Base-by-base conservation (phyloP, 768 basidiomycete species). In the Galerina sulciceps region DNA sequence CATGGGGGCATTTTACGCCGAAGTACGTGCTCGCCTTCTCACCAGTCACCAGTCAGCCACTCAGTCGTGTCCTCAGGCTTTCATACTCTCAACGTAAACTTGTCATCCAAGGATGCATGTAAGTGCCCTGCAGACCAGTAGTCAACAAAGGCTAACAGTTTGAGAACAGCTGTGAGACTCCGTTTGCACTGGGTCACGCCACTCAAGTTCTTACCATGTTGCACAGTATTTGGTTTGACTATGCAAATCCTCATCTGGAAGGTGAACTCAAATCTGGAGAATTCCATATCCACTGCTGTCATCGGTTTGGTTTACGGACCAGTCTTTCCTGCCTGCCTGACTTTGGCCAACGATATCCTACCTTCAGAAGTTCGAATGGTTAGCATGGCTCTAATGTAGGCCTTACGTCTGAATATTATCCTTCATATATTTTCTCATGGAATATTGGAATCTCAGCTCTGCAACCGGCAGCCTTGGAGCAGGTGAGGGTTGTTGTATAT, bases 241-340 rank as follows among this genome's bases (percentile, higher is more conserved):
- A 57, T 85, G 79, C 78, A 84, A 31, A 64, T 86, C n/a, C 67
- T 81, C 6, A 81, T 85, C 40, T 81, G 80, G 77, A 73, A 82
- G 47, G 71, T 84, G 31, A 65, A 79, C 26, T 85, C 82, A 1
- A 76, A 71, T 50, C 55, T 79, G 37, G 79, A 74, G 52, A 82
- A 85, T 55, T 76, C 82, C 1, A 60, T 83, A n/a, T 79, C 76
- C 11, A 69, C 79, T 2, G 75, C 75, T n/a, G 58, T 83, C 22
- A 73, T 85, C 46, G 85, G 85, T 0, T 47, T 78, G 0, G 67
- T 79, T 8, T 84, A 76, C 60, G 84, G 83, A 0, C 84, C 85
- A 5, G 65, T 84, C 15, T 85, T 80, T 60, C 83, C 84, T 0
- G 76, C 75, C 0, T 71, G 71, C 44, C 68, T 85, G n/a, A 75